Conservation (phyloP, 805 yeast genomes). For the Lipomyces chichibuensis region DNA sequence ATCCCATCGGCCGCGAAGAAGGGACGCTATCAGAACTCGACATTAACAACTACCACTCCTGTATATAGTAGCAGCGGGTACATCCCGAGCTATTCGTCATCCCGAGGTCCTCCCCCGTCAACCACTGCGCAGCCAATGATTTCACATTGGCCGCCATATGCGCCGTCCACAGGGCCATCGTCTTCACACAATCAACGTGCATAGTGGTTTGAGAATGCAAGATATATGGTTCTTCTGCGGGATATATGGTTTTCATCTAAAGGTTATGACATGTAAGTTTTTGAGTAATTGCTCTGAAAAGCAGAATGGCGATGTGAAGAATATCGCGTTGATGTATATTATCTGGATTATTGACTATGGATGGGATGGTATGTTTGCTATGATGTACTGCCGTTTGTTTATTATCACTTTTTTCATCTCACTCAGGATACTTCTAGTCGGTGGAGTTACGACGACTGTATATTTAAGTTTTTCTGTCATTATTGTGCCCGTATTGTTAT, state of each 20-base stretch:
- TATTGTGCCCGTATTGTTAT: not conserved
- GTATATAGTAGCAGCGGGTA: not conserved
- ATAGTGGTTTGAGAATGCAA: not conserved
- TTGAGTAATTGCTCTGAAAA: not conserved
- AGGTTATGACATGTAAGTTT: not conserved
- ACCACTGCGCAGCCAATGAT: slow-evolving; percentile 4
- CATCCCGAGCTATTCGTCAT: not conserved
- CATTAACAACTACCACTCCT: not conserved
- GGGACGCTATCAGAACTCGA: slow-evolving; percentile 14
- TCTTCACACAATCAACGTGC: not conserved
- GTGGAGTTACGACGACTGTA: not conserved
- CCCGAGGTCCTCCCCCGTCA: not conserved
- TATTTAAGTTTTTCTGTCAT: not conserved
- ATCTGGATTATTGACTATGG: not conserved
- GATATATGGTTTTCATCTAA: not conserved
- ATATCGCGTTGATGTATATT: not conserved
- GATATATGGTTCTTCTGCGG: not conserved
- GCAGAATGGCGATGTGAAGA: no score
- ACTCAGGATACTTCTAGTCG: not conserved
- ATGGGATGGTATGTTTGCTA: not conserved
- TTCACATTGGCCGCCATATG: slow-evolving; percentile 14
- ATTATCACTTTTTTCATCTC: not conserved
- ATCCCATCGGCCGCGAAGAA: slow-evolving; percentile 30
- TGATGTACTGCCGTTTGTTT: not conserved
- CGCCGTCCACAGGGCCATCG: slow-evolving; percentile 3